These are phyloP conservation scores for Cladosporium phlei DNA, from an alignment of 2,329 filamentous ascomycete species.

Conservation along the genomic window DNA sequence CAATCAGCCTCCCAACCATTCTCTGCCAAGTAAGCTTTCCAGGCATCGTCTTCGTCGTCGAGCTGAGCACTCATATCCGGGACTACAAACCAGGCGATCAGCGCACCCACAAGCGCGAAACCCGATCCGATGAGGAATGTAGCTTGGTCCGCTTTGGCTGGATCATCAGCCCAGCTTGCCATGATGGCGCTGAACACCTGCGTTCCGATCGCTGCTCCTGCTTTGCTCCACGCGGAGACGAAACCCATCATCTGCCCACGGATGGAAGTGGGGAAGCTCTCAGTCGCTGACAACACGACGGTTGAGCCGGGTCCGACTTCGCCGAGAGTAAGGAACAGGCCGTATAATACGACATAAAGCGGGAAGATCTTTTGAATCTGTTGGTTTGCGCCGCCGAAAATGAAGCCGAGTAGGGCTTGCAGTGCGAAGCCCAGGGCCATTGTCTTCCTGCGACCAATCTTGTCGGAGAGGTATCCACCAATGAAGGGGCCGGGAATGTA, in stretches of 20 bases:
- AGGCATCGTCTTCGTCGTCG: conserved; percentile 37
- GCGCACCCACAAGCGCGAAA: conserved; percentile 67
- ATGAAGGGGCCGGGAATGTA: conserved; percentile 76
- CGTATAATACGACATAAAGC: conserved; percentile 69
- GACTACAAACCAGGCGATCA: conserved; percentile 54
- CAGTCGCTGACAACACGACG: conserved; percentile 76
- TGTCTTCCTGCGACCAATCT: conserved; percentile 69
- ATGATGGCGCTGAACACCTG: conserved; percentile 66
- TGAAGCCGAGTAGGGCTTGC: conserved; percentile 74
- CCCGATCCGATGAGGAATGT: conserved; percentile 78
- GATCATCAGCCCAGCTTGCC: conserved; percentile 50
- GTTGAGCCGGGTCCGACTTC: conserved; percentile 62
- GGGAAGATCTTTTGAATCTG: conserved; percentile 30
- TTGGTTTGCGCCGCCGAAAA: conserved; percentile 65
- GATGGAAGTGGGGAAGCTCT: conserved; percentile 82
- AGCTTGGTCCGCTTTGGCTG: conserved; percentile 65
- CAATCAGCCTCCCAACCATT: conserved; percentile 32
- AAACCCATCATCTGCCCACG: conserved; percentile 67
- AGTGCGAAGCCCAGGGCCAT: conserved; percentile 64
- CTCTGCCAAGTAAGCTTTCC: conserved; percentile 42
- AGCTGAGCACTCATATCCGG: conserved; percentile 25
- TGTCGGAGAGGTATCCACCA: conserved; percentile 72
- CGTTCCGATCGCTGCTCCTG: conserved; percentile 74
- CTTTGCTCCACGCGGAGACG: conserved; percentile 66
- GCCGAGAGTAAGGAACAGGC: conserved; percentile 68